phyloP scores from a whole-genome alignment of 306 rosid genomes.

The Lathyrus aphaca region DNA sequence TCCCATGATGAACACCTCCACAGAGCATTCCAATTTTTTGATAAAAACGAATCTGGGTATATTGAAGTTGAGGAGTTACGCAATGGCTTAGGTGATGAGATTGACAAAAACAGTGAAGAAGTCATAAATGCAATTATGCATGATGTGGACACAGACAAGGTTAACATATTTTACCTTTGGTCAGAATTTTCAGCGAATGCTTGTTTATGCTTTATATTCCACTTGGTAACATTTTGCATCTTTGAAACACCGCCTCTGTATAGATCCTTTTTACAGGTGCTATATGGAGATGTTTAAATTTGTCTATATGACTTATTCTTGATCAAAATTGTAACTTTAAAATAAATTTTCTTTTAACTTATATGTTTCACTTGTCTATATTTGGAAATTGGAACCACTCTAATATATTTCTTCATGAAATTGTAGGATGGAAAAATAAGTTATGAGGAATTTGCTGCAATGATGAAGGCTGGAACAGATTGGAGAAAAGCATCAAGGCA shows the following conservation, averaged over 20 bases:
- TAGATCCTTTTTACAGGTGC: neutral
- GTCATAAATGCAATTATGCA: slow-evolving; percentile 80
- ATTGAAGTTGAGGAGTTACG: slow-evolving; percentile 86
- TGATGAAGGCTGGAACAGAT: slow-evolving; percentile 97
- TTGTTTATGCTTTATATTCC: neutral
- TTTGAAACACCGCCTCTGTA: neutral
- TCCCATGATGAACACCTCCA: slow-evolving; percentile 83
- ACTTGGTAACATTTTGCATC: neutral
- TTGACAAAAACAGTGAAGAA: slow-evolving; percentile 69
- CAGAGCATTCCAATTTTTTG: slow-evolving; percentile 83
- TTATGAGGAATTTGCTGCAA: slow-evolving; percentile 78
- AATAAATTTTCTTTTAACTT: neutral
- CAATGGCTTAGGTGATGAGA: slow-evolving; percentile 63
- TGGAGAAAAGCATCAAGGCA: slow-evolving; percentile 98
- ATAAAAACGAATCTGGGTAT: slow-evolving; percentile 63
- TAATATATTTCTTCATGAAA: slow-evolving; percentile 16
- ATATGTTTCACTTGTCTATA: neutral
- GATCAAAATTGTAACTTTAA: neutral
- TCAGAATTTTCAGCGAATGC: neutral
- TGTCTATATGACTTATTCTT: neutral
- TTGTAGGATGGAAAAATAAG: slow-evolving; percentile 88
- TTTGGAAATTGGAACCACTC: slow-evolving; percentile 11
- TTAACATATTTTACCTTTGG: slow-evolving; percentile 33
- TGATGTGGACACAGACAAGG: slow-evolving; percentile 93
- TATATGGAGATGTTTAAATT: neutral